These are phyloP conservation scores for Meyerozyma athensensis DNA, from an alignment of 1,139 yeast species.

Conservation along the genomic window DNA sequence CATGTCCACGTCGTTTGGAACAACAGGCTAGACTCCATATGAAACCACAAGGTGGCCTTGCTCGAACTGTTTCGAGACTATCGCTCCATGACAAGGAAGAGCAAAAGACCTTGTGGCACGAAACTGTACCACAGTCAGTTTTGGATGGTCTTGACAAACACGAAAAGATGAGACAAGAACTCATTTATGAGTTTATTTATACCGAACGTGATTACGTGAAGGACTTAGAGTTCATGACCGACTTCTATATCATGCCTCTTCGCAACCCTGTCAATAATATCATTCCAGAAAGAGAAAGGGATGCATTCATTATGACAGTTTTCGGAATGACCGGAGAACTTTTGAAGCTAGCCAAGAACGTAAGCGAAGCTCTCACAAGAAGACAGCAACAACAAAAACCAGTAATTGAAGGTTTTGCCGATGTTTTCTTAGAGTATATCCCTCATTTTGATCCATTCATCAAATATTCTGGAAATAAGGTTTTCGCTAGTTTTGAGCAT, in stretches of 20 bases:
- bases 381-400: conserved; percentile 83
- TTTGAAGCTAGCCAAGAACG: conserved; percentile 72
- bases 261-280: conserved; percentile 70
- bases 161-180: conserved; percentile 91
- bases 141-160: conserved; percentile 75
- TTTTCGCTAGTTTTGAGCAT: conserved; percentile 91
- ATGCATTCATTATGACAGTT: conserved; percentile 85
- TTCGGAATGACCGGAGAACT: conserved; percentile 89
- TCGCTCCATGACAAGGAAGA: conserved; percentile 77
- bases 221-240: conserved; percentile 88
- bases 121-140: conserved; percentile 78
- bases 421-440: conserved; percentile 76
- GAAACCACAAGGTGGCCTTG: conserved; percentile 85
- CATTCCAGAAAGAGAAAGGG: conserved; percentile 85
- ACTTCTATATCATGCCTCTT: conserved; percentile 89
- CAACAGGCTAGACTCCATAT: conserved; percentile 90
- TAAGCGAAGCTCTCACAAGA: conserved; percentile 84
- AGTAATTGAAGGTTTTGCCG: conserved; percentile 82
- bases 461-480: conserved; percentile 91
- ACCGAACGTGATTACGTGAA: conserved; percentile 95
- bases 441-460: conserved; percentile 90
- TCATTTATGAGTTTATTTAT: conserved; percentile 87
- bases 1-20: conserved; percentile 95
- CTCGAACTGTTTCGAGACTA: conserved; percentile 75
- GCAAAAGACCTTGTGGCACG: conserved; percentile 89